A percentile compares a stretch with the other conserved stretches of the same genome.
Evolutionary conservation across 2,329 filamentous ascomycete genomes (phyloP).

Genomic region (Alternaria gaisen): DNA sequence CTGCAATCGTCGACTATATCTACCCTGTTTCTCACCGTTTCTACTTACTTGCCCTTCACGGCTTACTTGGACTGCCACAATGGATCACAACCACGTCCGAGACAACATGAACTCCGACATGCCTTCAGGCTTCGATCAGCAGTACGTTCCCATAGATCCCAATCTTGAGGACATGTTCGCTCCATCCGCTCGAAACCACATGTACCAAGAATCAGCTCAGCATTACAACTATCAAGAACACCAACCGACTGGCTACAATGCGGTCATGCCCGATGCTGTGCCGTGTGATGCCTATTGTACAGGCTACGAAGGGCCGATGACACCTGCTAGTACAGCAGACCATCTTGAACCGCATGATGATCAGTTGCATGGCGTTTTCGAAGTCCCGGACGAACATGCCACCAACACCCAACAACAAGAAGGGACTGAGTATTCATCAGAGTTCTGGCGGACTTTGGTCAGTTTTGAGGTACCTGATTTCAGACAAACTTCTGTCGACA

Average conservation of each 20-base stretch:
- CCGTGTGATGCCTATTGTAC: background rate
- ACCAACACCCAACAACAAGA: background rate
- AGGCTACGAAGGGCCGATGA: background rate
- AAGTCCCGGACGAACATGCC: background rate
- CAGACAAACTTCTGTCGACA: conserved; percentile 11
- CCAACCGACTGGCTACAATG: background rate
- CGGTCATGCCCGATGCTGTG: background rate
- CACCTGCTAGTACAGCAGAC: background rate
- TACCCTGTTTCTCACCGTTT: background rate
- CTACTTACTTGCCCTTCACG: background rate
- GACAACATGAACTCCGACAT: background rate
- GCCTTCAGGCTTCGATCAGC: background rate
- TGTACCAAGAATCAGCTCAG: background rate
- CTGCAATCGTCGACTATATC: conserved; percentile 1
- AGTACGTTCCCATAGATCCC: background rate
- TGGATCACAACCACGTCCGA: conserved; percentile 1
- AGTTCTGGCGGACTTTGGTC: conserved; percentile 5
- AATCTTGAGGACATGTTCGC: background rate
- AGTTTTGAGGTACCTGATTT: conserved; percentile 11
- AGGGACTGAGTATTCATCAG: background rate
- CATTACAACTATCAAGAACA: background rate
- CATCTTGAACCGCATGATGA: background rate
- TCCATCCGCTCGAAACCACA: background rate
- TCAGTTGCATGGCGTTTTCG: background rate
- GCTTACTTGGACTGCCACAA: background rate